A percentile compares a stretch with the other conserved stretches of the same genome.
phyloP scores from a whole-genome alignment of 73 alveolate species.

The Durusdinium trenchii region DNA sequence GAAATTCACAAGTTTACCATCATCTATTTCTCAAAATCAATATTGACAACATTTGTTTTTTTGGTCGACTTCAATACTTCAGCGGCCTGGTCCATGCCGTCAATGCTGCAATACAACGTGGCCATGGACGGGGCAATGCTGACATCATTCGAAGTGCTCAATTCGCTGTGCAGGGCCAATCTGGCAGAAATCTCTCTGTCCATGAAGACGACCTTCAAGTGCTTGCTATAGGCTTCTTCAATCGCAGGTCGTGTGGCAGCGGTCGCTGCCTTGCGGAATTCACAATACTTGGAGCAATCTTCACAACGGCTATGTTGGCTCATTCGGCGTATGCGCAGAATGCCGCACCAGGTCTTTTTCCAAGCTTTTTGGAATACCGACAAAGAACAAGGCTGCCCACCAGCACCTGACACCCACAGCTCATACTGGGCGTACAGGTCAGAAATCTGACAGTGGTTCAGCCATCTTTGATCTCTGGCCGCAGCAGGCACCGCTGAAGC shows the following conservation, averaged over 20 bases:
- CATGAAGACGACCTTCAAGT: not conserved
- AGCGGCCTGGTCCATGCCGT: slow-evolving; percentile 50
- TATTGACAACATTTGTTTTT: not conserved
- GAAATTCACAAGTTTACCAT: not conserved
- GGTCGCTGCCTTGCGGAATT: not conserved
- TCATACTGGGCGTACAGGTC: slow-evolving; percentile 6
- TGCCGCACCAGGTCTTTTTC: not conserved
- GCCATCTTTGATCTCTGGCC: slow-evolving; percentile 25
- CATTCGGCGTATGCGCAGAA: not conserved
- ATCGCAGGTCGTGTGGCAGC: not conserved
- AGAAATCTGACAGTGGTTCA: not conserved
- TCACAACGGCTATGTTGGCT: slow-evolving; percentile 2
- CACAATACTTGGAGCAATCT: slow-evolving; percentile 9
- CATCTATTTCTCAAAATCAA: not conserved
- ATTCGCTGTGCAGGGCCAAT: not conserved
- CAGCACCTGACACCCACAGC: not conserved
- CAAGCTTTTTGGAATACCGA: not conserved
- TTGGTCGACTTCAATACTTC: too few relatives aligned
- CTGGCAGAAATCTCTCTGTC: slow-evolving; percentile 1
- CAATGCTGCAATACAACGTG: not conserved
- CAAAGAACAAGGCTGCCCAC: not conserved
- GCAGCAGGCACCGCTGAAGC: slow-evolving; percentile 22
- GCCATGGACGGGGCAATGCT: not conserved
- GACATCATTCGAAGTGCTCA: not conserved
- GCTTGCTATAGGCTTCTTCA: slow-evolving; percentile 16